These are phyloP conservation scores for Arabidopsis arenosa DNA, from an alignment of 345 rosid species.

Conservation along the genomic window DNA sequence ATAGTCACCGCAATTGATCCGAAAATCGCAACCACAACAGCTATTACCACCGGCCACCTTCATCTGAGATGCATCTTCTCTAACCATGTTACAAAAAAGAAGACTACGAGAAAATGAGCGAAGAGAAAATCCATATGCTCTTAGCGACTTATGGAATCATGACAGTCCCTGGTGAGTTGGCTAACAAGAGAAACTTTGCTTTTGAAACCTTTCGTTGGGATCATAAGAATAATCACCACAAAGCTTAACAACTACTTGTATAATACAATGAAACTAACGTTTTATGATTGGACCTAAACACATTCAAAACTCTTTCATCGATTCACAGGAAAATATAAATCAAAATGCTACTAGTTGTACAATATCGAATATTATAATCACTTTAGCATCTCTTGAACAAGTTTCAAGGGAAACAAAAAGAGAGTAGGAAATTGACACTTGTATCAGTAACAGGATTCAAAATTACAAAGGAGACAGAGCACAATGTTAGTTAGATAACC, in stretches of 20 bases:
- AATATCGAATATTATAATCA: too few relatives aligned
- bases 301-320: too few relatives aligned
- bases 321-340: not conserved
- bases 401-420: too few relatives aligned
- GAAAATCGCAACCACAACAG: not conserved
- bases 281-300: not conserved
- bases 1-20: not conserved
- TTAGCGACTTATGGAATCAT: not conserved
- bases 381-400: too few relatives aligned
- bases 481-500: too few relatives aligned
- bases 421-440: too few relatives aligned
- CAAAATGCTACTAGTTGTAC: too few relatives aligned
- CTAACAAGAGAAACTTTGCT: not conserved
- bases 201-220: not conserved
- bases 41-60: not conserved
- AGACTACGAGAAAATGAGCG: conserved; percentile 5
- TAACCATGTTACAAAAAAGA: not conserved
- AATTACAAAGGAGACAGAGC: too few relatives aligned
- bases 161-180: not conserved
- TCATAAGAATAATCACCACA: not conserved
- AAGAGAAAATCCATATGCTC: not conserved
- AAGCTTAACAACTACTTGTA: not conserved
- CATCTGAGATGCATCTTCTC: not conserved
- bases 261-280: not conserved
- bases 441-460: too few relatives aligned